Base-by-base conservation (phyloP, 1,284 basidiomycete genomes). In the Ganoderma lingzhi region DNA sequence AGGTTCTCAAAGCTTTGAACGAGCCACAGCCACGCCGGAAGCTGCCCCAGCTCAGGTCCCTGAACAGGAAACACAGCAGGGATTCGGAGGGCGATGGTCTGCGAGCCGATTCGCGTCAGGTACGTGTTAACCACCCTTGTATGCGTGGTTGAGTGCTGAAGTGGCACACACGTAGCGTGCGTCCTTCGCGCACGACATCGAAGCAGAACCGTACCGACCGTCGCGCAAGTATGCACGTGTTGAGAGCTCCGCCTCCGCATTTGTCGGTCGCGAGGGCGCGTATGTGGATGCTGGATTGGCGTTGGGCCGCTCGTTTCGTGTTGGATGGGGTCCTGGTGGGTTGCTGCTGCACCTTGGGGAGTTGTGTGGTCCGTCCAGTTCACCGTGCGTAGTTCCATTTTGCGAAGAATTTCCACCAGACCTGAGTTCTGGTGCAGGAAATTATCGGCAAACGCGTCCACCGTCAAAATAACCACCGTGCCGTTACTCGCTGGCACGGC, bases 281-380 rank as follows among this genome's bases (percentile, higher is more conserved):
- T 83, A 89, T 60, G 83, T 90, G 9, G 97, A 99, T 81, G 91
- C 95, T 9, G 96, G 96, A 1, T 82, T 99, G 56, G 87, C 93
- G 5, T 84, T 97, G 67, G 96, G 96, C 19, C 88, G 96, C 37
- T 96, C 95, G 30, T 98, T 97, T 81, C 88, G 96, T 62, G 94
- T 93, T 6, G 92, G 95, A 2, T 99, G 96, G 95, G 95, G 96
- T 17, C 93, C 94, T 0, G 87, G 89, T 60, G 95, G 95, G 1
- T 85, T 84, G 59, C 79, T 98, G 19, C 91, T 92, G 35, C 93
- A 97, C 81, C 81, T 93, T 28, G 95, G 94, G 32, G 84, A 85
- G 68, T 80, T 96, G 58, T 92, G 90, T 78, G 85, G 86, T 2
- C 88, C 90, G 9, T 80, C 74, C 6, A 81, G 82, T 68, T 80